A percentile compares a stretch with the other conserved stretches of the same genome.
Conservation (phyloP, 2,329 filamentous ascomycete genomes). For the Paecilomyces dactylethromorphus region DNA sequence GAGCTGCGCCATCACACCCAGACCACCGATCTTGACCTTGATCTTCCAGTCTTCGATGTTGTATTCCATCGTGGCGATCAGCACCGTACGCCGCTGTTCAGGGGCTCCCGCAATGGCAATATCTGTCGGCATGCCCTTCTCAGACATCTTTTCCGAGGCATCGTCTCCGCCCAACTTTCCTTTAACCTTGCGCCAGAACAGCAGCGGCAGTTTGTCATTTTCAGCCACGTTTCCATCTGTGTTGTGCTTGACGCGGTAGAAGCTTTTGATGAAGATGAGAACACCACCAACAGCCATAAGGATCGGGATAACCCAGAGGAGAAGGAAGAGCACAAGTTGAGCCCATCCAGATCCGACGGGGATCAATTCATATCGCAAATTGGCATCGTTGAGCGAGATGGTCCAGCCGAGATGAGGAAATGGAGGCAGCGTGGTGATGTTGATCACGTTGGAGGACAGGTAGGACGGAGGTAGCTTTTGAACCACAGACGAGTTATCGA, state of each 20-base stretch:
- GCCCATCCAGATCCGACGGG: neutral
- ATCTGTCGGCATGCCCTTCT: neutral
- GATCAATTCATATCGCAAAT: constrained; percentile 38
- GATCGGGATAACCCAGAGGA: neutral
- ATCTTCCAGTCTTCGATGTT: constrained; percentile 59
- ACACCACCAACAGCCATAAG: neutral
- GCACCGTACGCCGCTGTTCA: constrained; percentile 41
- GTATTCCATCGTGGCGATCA: constrained; percentile 61
- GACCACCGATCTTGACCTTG: constrained; percentile 60
- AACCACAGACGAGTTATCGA: constrained; percentile 49
- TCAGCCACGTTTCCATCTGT: neutral
- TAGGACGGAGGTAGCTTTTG: constrained; percentile 51
- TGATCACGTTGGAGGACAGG: constrained; percentile 45
- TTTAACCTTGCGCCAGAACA: neutral
- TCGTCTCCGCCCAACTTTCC: neutral
- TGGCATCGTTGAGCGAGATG: constrained; percentile 45
- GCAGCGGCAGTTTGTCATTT: neutral
- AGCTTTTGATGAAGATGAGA: neutral
- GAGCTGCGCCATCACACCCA: constrained; percentile 59
- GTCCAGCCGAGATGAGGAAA: constrained; percentile 46
- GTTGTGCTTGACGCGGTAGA: neutral
- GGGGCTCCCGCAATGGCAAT: constrained; percentile 2
- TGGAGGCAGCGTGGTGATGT: constrained; percentile 46
- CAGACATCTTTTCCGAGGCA: neutral
- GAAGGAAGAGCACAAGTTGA: neutral